phyloP scores from a whole-genome alignment of 2,329 filamentous ascomycete species.

The Pezicula radicicola region DNA sequence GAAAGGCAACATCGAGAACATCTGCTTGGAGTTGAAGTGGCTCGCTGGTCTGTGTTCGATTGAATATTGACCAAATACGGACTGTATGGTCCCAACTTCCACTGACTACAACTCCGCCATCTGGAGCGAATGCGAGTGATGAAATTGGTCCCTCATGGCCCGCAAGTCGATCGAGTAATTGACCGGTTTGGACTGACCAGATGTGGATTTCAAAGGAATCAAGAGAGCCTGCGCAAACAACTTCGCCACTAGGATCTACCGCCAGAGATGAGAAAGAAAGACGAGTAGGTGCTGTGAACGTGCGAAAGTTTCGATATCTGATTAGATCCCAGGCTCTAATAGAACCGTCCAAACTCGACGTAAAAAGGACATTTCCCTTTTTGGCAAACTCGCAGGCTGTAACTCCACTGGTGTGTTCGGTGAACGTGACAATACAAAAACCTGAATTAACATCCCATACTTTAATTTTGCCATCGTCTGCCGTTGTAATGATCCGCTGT shows the following conservation, averaged over 20 bases:
- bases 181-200: constrained; percentile 97
- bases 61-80: constrained; percentile 94
- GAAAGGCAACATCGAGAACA: constrained; percentile 79
- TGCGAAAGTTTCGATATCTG: constrained; percentile 93
- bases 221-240: constrained; percentile 90
- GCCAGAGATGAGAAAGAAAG: constrained; percentile 92
- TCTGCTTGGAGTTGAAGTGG: constrained; percentile 90
- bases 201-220: constrained; percentile 98
- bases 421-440: constrained; percentile 97
- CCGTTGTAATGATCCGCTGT: constrained; percentile 86
- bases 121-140: constrained; percentile 81
- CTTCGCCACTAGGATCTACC: constrained; percentile 95
- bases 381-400: constrained; percentile 95
- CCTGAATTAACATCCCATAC: constrained; percentile 97
- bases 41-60: constrained; percentile 90
- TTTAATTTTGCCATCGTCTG: constrained; percentile 97
- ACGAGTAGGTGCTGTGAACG: constrained; percentile 89
- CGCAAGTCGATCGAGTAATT: constrained; percentile 84
- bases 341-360: constrained; percentile 89
- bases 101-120: constrained; percentile 79
- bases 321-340: constrained; percentile 95
- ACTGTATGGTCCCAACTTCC: constrained; percentile 97
- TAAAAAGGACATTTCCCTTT: constrained; percentile 93
- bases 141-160: constrained; percentile 95
- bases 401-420: constrained; percentile 91